A percentile compares a stretch with the other conserved stretches of the same genome.
Conservation (phyloP, 176 grass and related monocot species). For the Leersia perrieri region DNA sequence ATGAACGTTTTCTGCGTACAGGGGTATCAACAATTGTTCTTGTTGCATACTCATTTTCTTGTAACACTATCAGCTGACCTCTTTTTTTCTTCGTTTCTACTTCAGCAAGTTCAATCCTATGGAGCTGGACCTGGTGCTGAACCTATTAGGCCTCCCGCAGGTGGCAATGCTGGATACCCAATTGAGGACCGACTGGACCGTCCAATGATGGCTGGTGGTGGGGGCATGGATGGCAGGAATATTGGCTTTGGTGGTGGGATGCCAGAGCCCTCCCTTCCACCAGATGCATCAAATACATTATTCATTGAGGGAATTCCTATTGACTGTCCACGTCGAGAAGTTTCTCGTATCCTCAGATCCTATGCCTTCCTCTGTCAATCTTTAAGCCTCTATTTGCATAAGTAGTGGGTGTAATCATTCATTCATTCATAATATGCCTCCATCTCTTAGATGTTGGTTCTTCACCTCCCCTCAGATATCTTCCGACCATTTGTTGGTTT, state of each 20-base stretch:
- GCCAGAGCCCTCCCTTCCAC: slow-evolving; percentile 64
- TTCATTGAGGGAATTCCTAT: slow-evolving; percentile 79
- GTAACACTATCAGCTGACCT: slow-evolving; percentile 18
- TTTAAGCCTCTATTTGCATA: background rate
- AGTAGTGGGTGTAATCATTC: background rate
- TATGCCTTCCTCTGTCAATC: background rate
- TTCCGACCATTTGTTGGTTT: slow-evolving; percentile 90
- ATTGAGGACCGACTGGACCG: slow-evolving; percentile 66
- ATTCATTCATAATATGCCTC: background rate
- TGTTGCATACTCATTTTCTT: background rate
- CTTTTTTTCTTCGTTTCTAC: background rate
- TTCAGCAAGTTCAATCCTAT: slow-evolving; percentile 60
- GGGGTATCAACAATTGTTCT: slow-evolving; percentile 43
- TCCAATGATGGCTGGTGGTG: slow-evolving; percentile 40
- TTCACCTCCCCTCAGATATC: slow-evolving; percentile 57
- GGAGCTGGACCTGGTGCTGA: slow-evolving; percentile 36
- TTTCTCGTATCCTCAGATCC: slow-evolving; percentile 72
- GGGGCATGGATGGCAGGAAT: slow-evolving; percentile 55
- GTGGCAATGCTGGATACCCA: slow-evolving; percentile 56
- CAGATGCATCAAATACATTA: slow-evolving; percentile 79
- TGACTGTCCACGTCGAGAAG: slow-evolving; percentile 67
- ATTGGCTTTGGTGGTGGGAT: slow-evolving; percentile 58
- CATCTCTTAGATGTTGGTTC: slow-evolving; percentile 36
- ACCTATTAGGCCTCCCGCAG: slow-evolving; percentile 48
- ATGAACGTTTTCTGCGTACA: slow-evolving; percentile 73